Conservation (phyloP, 148 eudicot species). For the Pharnaceum exiguum region DNA sequence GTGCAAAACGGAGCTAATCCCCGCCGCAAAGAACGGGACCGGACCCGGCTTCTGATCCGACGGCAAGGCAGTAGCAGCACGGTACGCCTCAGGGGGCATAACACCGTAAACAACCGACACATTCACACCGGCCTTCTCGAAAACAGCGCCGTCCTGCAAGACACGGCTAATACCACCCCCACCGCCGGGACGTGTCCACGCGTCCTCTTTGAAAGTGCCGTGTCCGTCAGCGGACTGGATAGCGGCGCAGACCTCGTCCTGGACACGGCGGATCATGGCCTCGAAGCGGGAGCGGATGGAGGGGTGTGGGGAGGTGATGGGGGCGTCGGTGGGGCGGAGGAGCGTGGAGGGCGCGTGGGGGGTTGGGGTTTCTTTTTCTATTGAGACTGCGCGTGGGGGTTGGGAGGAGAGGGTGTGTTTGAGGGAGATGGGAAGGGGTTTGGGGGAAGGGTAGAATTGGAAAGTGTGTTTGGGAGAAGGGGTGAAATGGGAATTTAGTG, state of each 20-base stretch:
- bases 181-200: conserved; percentile 4
- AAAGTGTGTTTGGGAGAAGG: too few relatives aligned
- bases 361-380: too few relatives aligned
- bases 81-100: conserved; percentile 1
- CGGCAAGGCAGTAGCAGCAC: neutral
- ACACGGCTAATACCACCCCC: conserved; percentile 1
- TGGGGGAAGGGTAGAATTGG: too few relatives aligned
- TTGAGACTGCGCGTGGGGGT: too few relatives aligned
- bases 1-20: conserved; percentile 6
- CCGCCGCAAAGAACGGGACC: conserved; percentile 2
- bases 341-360: too few relatives aligned
- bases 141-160: neutral
- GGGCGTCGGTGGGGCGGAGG: too few relatives aligned
- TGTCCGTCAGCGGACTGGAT: neutral
- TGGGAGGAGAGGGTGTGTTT: too few relatives aligned
- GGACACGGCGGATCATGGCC: neutral
- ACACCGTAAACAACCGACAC: conserved; percentile 3
- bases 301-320: too few relatives aligned
- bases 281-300: conserved; percentile 4
- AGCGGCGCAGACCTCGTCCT: conserved; percentile 3
- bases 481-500: too few relatives aligned
- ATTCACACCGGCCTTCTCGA: conserved; percentile 4
- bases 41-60: neutral
- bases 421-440: too few relatives aligned
- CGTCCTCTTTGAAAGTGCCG: neutral